phyloP scores from a whole-genome alignment of 306 rosid genomes.

The Cicer pinnatifidum region DNA sequence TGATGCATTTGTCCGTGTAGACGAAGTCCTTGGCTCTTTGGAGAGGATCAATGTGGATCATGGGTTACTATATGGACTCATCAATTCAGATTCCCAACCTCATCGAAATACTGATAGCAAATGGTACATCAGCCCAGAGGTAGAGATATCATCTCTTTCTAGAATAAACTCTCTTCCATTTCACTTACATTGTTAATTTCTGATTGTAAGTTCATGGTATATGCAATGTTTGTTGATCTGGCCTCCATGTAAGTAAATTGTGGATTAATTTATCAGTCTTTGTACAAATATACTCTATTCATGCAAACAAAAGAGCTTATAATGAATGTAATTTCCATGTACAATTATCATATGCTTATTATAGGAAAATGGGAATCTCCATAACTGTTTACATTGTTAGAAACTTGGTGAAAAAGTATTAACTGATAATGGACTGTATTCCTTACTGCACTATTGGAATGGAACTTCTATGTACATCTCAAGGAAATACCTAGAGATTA shows the following conservation, averaged over 20 bases:
- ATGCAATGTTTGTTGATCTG: not conserved
- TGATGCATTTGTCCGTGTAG: conserved; percentile 93
- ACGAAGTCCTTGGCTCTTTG: conserved; percentile 79
- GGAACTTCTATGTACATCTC: not conserved
- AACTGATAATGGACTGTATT: not conserved
- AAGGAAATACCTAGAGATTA: too few relatives aligned
- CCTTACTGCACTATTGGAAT: conserved; percentile 15
- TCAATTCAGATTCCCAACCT: conserved; percentile 86
- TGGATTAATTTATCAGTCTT: not conserved
- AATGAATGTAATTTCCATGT: not conserved
- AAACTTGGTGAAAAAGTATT: conserved; percentile 1
- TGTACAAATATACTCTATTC: conserved; percentile 9
- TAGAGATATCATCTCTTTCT: conserved; percentile 40
- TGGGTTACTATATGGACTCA: conserved; percentile 91
- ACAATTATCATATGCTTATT: conserved; percentile 14
- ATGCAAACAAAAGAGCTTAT: not conserved
- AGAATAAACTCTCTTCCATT: not conserved
- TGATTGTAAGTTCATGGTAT: conserved; percentile 18
- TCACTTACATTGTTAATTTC: conserved; percentile 32
- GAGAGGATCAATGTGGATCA: conserved; percentile 55
- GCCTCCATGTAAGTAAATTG: conserved; percentile 6
- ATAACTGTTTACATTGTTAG: conserved; percentile 10
- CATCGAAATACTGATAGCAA: conserved; percentile 88
- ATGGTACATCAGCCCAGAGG: conserved; percentile 96
- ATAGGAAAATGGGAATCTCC: conserved; percentile 19